Evolutionary conservation across 768 basidiomycete genomes (phyloP), one percentile per base, ranked within the genome.

Genomic region (Suillus decipiens): DNA sequence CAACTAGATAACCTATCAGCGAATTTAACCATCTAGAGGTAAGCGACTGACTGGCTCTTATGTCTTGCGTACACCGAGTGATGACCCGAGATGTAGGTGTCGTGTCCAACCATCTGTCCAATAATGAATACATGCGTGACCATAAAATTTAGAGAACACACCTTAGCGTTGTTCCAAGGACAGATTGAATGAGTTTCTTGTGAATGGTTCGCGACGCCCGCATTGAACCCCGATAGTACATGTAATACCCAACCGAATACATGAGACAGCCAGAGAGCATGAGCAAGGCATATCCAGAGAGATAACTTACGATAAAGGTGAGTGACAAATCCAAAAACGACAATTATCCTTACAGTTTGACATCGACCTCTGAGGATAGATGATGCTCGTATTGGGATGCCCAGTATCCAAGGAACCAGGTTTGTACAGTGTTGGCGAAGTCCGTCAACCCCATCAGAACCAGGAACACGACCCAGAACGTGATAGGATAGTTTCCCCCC

Each of bases 11-110:
- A 47, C 33, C 14, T 17, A 28, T 58, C 39, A 66, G 60, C n/a
- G 1, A 60, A 55, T n/a, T 10, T 51, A 43, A 45, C 8, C 1
- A 17, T 17, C n/a, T 33, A 33, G 45, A 59, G 47, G 59, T 19
- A 59, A 57, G 37, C 0, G 59, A 65, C 66, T 48, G 62, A 73
- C 78, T 66, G 31, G 62, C 54, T 51, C 67, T 72, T 24, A 89
- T 87, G 69, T 90, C 89, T 60, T 87, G 84, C 1, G 89, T 90
- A 70, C 85, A 85, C 57, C 89, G 81, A 34, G 86, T 77, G 47
- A 89, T 84, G 58, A 92, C 83, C 4, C 89, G 83, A 19, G 82
- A 82, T 0, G 78, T 78, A 0, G 83, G 83, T 1, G 81, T 82
- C 8, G 71, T 78, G 64, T 85, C 84, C 10, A 85, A 74, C 80